These are phyloP conservation scores for Aspergillus hancockii DNA, from an alignment of 495 filamentous ascomycete species.

Conservation along the genomic window DNA sequence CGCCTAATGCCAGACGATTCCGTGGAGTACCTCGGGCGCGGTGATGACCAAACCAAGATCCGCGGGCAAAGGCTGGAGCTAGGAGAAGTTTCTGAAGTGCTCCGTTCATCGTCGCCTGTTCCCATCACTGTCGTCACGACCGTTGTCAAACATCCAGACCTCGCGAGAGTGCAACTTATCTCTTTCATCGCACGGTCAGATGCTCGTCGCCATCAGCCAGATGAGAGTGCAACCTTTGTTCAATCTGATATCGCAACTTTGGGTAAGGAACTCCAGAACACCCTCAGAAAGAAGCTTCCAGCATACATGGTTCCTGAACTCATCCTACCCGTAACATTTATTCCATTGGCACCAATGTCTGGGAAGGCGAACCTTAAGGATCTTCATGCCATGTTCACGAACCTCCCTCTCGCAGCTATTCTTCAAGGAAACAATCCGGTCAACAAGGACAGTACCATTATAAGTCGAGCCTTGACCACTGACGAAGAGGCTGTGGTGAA, in stretches of 20 bases:
- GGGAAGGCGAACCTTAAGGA: conserved; percentile 53
- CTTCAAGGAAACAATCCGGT: conserved; percentile 23
- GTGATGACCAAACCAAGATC: conserved; percentile 80
- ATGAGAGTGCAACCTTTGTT: conserved; percentile 16
- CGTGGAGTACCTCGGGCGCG: conserved; percentile 66
- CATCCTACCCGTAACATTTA: conserved; percentile 42
- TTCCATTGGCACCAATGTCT: conserved; percentile 43
- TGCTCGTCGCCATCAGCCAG: conserved; percentile 9
- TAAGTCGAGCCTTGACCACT: conserved; percentile 13
- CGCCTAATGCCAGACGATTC: conserved; percentile 47
- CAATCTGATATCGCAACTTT: conserved; percentile 26
- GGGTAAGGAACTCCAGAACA: conserved; percentile 31
- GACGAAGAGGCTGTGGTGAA: conserved; percentile 26
- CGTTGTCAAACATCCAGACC: conserved; percentile 45
- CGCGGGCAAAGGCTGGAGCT: conserved; percentile 77
- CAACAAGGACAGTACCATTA: not conserved
- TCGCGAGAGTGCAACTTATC: conserved; percentile 44
- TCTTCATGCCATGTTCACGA: conserved; percentile 33
- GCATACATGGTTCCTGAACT: conserved; percentile 58
- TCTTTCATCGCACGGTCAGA: conserved; percentile 33
- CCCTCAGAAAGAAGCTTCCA: conserved; percentile 46
- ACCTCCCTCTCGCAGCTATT: conserved; percentile 21
- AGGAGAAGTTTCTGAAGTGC: conserved; percentile 66
- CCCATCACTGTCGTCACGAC: conserved; percentile 41
- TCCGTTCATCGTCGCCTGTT: conserved; percentile 38